A percentile compares a stretch with the other conserved stretches of the same genome.
Conservation (phyloP, 495 filamentous ascomycete species). For the Astrothelium macrocarpum region DNA sequence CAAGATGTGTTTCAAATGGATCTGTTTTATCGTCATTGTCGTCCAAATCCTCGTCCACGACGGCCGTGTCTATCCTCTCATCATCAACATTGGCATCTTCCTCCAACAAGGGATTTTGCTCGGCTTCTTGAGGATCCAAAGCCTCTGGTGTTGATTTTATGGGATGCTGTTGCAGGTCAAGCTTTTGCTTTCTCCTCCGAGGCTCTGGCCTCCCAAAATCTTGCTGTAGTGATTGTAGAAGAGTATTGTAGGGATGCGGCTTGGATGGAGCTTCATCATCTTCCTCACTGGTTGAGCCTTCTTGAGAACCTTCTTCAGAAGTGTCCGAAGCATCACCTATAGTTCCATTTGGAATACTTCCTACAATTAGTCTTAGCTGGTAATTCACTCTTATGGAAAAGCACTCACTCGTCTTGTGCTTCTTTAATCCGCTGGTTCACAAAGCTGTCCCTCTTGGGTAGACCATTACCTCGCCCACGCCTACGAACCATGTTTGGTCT, state of each 20-base stretch:
- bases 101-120: slow-evolving; percentile 24
- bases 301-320: slow-evolving; percentile 16
- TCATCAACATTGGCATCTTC: slow-evolving; percentile 31
- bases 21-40: slow-evolving; percentile 51
- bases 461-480: not conserved
- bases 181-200: slow-evolving; percentile 58
- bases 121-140: slow-evolving; percentile 29
- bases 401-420: slow-evolving; percentile 15
- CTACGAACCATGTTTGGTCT: not conserved
- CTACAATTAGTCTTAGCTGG: not conserved
- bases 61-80: slow-evolving; percentile 42
- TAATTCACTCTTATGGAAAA: not conserved
- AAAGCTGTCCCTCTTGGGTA: not conserved
- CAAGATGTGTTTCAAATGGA: slow-evolving; percentile 75
- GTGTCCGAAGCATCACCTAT: slow-evolving; percentile 6
- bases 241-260: slow-evolving; percentile 32
- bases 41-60: slow-evolving; percentile 36
- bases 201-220: slow-evolving; percentile 46
- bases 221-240: slow-evolving; percentile 39
- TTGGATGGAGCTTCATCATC: slow-evolving; percentile 16
- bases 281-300: slow-evolving; percentile 22
- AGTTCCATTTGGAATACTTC: not conserved
- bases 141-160: slow-evolving; percentile 18
- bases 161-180: slow-evolving; percentile 34
- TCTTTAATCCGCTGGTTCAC: not conserved